Base-by-base conservation (phyloP, 176 grass and related monocot genomes). In the Aegilops tauschii region DNA sequence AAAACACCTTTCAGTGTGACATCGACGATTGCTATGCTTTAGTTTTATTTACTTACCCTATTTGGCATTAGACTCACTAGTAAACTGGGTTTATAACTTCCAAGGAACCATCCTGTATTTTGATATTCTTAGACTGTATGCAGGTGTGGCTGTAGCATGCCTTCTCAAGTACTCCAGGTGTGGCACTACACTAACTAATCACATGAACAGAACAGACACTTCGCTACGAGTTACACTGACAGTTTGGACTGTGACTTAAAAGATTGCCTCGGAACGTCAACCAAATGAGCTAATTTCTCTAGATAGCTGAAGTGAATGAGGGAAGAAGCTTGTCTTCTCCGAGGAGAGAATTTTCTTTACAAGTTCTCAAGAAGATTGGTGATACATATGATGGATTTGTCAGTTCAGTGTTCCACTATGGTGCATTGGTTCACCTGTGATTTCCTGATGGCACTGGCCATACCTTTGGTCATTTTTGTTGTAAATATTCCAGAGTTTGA, bases 301-400 rank as follows among this genome's bases (percentile, higher is more conserved):
- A 93, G 91, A 86, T 98, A 4, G 27, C 56, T 69, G 91, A 95
- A 56, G 87, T 49, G 40, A 92, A 68, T 35, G 91, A 98, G 78
- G 91, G 95, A 92, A 84, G 73, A 93, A 88, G 30, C 91, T 98
- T 80, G 85, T 98, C 17, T 89, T 95, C 64, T 98, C 93, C 20
- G 93, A 98, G 74, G 93, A 93, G 82, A 62, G 59, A 25, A 23
- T 10, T 9, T 62, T 62, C 9, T 62, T 62, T 25, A 62, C 21
- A 62, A 62, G 59, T 62, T 88, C 82, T 29, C 85, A 89, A 75
- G 77, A 88, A 92, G 66, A 76, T 85, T 56, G 91, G 91, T 6
- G 78, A 90, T 29, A 69, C 89, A 35, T 93, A 87, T 79, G 83
- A 93, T 81, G 93, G 86, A 79, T 85, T 61, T 80, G 86, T 95